phyloP scores from a whole-genome alignment of 495 filamentous ascomycete genomes.

The Penicilliopsis zonata region DNA sequence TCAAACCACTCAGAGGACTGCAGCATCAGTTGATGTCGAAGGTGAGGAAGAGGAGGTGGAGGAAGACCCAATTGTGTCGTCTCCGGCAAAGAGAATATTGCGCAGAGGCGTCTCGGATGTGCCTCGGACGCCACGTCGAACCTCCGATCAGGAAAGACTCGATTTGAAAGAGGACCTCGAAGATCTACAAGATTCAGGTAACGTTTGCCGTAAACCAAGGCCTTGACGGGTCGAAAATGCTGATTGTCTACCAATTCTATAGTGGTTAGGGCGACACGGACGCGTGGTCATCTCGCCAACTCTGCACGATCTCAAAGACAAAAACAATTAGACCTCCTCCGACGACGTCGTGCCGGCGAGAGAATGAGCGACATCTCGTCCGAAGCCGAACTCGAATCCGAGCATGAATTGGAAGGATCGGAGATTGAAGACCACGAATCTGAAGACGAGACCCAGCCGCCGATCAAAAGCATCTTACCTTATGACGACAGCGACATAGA shows the following conservation, averaged over 20 bases:
- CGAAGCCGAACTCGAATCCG: conserved; percentile 8
- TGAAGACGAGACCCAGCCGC: conserved; percentile 1
- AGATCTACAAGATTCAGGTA: conserved; percentile 30
- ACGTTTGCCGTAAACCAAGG: background rate
- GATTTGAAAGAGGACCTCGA: conserved; percentile 15
- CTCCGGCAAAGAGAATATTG: conserved; percentile 1
- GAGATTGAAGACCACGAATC: conserved; percentile 12
- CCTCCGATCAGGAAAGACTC: conserved; percentile 5
- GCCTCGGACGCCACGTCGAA: conserved; percentile 1
- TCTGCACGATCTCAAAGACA: conserved; percentile 32
- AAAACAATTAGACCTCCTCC: conserved; percentile 40
- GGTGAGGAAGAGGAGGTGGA: conserved; percentile 18
- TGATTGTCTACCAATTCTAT: background rate
- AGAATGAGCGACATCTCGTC: conserved; percentile 28
- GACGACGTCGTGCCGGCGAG: conserved; percentile 45
- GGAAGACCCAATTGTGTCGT: conserved; percentile 15
- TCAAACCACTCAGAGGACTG: conserved; percentile 6
- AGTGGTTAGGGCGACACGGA: conserved; percentile 30
- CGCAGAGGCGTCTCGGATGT: background rate
- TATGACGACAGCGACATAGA: conserved; percentile 24
- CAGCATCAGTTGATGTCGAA: conserved; percentile 6
- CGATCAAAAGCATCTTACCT: background rate
- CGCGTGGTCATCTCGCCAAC: conserved; percentile 24
- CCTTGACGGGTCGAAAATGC: too few species aligned
- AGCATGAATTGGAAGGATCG: conserved; percentile 7